These are phyloP conservation scores for Metarhizium sp. DNA, from an alignment of 2,329 filamentous ascomycete species.

Conservation along the genomic window DNA sequence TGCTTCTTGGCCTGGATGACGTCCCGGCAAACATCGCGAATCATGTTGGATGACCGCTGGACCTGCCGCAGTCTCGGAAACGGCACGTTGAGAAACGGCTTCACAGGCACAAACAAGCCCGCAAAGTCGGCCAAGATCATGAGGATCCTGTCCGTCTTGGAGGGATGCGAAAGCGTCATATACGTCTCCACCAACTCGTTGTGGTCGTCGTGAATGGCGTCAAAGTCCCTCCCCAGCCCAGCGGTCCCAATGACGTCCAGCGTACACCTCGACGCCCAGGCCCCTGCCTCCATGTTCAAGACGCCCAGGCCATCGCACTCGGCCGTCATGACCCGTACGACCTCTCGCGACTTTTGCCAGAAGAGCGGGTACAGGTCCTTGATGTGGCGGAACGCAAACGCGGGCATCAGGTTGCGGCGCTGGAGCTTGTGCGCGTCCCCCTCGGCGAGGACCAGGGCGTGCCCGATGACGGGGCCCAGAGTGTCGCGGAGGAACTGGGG, in stretches of 20 bases:
- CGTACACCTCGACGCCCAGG: constrained; percentile 58
- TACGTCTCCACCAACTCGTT: no score
- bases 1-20: no score
- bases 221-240: constrained; percentile 62
- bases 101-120: constrained; percentile 50
- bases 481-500: no score
- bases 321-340: constrained; percentile 16
- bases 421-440: no score
- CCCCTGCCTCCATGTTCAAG: constrained; percentile 44
- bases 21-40: no score
- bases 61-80: constrained; percentile 62
- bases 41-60: constrained; percentile 27
- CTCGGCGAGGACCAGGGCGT: no score
- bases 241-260: constrained; percentile 68
- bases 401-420: constrained; percentile 68
- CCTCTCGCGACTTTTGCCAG: constrained; percentile 66
- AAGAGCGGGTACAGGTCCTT: constrained; percentile 79
- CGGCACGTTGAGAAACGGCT: constrained; percentile 55
- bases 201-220: constrained; percentile 36
- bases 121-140: not conserved
- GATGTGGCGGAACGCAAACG: constrained; percentile 77
- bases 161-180: no score
- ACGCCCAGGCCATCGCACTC: constrained; percentile 17
- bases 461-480: no score
- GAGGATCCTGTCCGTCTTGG: no score